Percentiles rank a stretch among this genome's conserved stretches.
These are phyloP conservation scores for Kalmusia sp. DNA, from an alignment of 2,329 filamentous ascomycete genomes.

Conservation along the genomic window DNA sequence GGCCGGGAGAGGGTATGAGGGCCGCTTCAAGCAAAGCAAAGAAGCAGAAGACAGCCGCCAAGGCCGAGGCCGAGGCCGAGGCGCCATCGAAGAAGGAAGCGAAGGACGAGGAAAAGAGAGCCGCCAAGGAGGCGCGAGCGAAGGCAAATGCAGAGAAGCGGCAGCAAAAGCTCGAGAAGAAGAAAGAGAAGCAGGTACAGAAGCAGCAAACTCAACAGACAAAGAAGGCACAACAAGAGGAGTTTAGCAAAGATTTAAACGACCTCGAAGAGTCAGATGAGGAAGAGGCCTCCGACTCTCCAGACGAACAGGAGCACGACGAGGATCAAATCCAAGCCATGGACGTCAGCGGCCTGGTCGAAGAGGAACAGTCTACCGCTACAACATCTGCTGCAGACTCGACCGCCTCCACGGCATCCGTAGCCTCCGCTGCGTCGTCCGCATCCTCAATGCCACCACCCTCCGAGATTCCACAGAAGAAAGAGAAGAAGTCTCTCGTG, in stretches of 20 bases:
- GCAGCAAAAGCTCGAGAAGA: slow-evolving; percentile 52
- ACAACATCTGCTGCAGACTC: slow-evolving; percentile 42
- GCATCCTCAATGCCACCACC: slow-evolving; percentile 54
- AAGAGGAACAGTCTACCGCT: slow-evolving; percentile 43
- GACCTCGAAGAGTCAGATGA: slow-evolving; percentile 32
- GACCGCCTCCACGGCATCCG: slow-evolving; percentile 49
- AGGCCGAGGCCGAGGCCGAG: slow-evolving; percentile 28
- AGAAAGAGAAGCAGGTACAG: slow-evolving; percentile 54
- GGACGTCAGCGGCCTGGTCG: slow-evolving; percentile 46
- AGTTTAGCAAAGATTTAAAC: slow-evolving; percentile 35
- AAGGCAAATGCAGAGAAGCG: slow-evolving; percentile 52
- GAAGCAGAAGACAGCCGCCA: slow-evolving; percentile 52
- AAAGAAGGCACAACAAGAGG: slow-evolving; percentile 37
- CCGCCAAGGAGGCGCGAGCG: slow-evolving; percentile 47
- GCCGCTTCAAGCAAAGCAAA: slow-evolving; percentile 39
- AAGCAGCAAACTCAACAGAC: slow-evolving; percentile 46
- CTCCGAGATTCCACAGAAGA: slow-evolving; percentile 28
- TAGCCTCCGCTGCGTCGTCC: slow-evolving; percentile 54
- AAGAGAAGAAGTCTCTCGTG: slow-evolving; percentile 39
- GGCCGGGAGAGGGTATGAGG: slow-evolving; percentile 48
- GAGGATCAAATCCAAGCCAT: slow-evolving; percentile 43
- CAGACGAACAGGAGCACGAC: slow-evolving; percentile 30
- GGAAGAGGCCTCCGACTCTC: slow-evolving; percentile 28
- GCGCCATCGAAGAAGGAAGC: slow-evolving; percentile 21
- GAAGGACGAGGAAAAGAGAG: slow-evolving; percentile 40